Evolutionary conservation across 495 filamentous ascomycete genomes (phyloP).

Genomic region (Podospora bellae-mahoneyi): DNA sequence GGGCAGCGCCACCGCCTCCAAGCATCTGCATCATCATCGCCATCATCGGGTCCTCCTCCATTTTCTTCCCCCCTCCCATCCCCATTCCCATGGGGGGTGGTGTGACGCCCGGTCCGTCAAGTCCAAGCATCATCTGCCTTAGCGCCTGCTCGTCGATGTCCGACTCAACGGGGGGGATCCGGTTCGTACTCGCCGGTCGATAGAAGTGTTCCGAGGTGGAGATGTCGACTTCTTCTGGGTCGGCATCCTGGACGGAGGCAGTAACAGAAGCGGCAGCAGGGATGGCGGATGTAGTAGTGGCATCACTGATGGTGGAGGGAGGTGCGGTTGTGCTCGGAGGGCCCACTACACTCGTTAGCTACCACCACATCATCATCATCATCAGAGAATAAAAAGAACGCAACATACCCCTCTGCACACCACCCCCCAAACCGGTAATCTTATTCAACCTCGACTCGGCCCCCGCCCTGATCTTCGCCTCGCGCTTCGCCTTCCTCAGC

Average conservation of each 20-base stretch:
- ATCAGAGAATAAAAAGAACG: background rate
- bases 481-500: slow-evolving; percentile 81
- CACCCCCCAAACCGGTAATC: slow-evolving; percentile 76
- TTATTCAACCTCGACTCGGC: slow-evolving; percentile 75
- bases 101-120: slow-evolving; percentile 28
- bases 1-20: slow-evolving; percentile 17
- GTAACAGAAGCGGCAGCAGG: background rate
- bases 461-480: slow-evolving; percentile 83
- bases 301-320: background rate
- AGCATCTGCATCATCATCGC: slow-evolving; percentile 36
- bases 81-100: background rate
- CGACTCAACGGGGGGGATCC: slow-evolving; percentile 23
- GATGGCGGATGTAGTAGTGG: slow-evolving; percentile 12
- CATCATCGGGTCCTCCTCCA: slow-evolving; percentile 36
- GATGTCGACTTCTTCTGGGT: slow-evolving; percentile 75
- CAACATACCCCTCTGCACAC: slow-evolving; percentile 47
- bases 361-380: slow-evolving; percentile 1
- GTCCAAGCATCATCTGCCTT: slow-evolving; percentile 46
- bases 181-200: slow-evolving; percentile 41
- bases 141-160: slow-evolving; percentile 42
- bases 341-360: background rate
- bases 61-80: background rate
- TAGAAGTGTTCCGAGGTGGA: slow-evolving; percentile 52
- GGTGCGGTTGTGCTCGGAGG: no score
- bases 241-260: slow-evolving; percentile 39